Conservation (phyloP, 192 early-diverging fungal species). For the Gamsiella multidivaricata region DNA sequence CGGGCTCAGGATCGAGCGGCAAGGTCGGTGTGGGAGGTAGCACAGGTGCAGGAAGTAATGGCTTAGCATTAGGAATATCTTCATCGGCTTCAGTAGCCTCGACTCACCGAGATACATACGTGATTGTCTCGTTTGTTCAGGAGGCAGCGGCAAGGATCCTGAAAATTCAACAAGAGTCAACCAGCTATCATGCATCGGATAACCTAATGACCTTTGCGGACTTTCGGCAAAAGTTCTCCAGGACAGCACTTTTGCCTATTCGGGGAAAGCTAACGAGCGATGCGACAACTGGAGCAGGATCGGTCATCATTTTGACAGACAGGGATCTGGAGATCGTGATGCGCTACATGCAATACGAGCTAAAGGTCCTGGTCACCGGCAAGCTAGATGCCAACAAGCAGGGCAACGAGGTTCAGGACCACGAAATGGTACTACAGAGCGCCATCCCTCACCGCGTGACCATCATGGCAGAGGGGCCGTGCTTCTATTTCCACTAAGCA, state of each 20-base stretch:
- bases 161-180: constrained; percentile 39
- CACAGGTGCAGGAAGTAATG: constrained; percentile 9
- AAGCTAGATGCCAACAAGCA: constrained; percentile 19
- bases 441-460: too few species aligned
- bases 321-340: constrained; percentile 45
- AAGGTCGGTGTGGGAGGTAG: constrained; percentile 17
- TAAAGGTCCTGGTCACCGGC: constrained; percentile 35
- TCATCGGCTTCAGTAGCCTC: background rate
- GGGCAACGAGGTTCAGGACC: constrained; percentile 32
- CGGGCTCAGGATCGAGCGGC: background rate
- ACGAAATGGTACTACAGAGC: constrained; percentile 52
- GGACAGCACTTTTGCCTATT: constrained; percentile 39
- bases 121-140: constrained; percentile 31
- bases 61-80: constrained; percentile 12
- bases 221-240: constrained; percentile 46
- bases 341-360: constrained; percentile 44
- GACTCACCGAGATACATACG: constrained; percentile 25
- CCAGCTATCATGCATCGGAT: constrained; percentile 28
- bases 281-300: background rate
- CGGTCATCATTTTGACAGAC: constrained; percentile 33
- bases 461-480: background rate
- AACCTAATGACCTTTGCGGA: constrained; percentile 54
- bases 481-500: background rate
- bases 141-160: constrained; percentile 41
- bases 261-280: constrained; percentile 12